Evolutionary conservation across 208 protist genomes (phyloP).

Genomic region (Trypanosoma conorhini): DNA sequence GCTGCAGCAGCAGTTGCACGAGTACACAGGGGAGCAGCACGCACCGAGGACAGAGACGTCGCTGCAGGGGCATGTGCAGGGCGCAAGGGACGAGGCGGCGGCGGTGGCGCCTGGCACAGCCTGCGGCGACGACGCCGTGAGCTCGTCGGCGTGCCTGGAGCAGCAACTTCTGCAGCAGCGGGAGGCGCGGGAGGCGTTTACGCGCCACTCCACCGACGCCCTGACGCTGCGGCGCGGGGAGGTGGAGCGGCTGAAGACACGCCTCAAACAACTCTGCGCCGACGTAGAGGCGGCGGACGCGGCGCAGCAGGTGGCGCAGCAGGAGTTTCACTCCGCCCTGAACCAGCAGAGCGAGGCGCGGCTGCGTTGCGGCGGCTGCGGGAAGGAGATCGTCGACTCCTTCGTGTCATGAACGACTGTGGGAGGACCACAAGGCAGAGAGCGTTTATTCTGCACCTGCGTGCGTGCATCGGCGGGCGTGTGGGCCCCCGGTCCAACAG

Average conservation of each 20-base stretch:
- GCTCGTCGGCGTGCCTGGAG: neutral
- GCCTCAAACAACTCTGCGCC: constrained; percentile 33
- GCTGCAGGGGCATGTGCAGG: neutral
- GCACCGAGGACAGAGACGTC: constrained; percentile 16
- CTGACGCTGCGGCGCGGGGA: constrained; percentile 12
- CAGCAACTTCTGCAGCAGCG: neutral
- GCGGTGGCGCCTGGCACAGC: neutral
- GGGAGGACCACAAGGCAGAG: neutral
- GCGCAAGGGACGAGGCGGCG: neutral
- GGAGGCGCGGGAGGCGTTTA: constrained; percentile 16
- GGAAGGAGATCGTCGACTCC: constrained; percentile 17
- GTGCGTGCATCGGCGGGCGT: neutral
- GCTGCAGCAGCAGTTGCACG: constrained; percentile 22
- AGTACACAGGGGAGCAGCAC: constrained; percentile 25
- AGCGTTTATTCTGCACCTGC: neutral
- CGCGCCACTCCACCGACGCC: neutral
- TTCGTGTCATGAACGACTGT: constrained; percentile 3
- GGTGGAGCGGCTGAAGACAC: constrained; percentile 29
- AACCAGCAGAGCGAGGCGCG: constrained; percentile 31
- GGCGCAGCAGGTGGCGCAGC: constrained; percentile 39
- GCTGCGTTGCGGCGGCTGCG: constrained; percentile 15
- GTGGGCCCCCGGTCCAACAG: neutral
- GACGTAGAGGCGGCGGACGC: constrained; percentile 49
- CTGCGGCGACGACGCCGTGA: neutral
- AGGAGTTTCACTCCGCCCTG: constrained; percentile 29